Evolutionary conservation across 768 basidiomycete genomes (phyloP), one percentile per base, ranked within the genome.

Genomic region (Agrocybe chaxingu): DNA sequence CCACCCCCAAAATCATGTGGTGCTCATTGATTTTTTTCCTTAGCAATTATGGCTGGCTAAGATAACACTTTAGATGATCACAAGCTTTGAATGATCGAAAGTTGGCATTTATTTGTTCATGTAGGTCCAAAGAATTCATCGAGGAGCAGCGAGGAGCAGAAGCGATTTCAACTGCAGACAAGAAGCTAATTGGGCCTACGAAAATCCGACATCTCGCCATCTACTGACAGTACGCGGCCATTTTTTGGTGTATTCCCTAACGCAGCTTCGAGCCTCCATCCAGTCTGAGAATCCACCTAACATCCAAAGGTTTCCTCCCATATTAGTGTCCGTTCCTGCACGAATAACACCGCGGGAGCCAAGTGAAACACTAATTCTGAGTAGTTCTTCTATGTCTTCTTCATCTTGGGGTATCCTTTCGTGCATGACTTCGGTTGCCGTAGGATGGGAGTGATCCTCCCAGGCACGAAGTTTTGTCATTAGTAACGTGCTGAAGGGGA

Each of bases 391-490:
- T 10, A 58, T 48, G 42, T 58, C 59, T 13, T 42, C 53, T 35
- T 53, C 52, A 18, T 60, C 59, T n/a, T 56, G 29, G 1, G 52
- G 42, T 31, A 54, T 42, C 38, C 53, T 56, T 16, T 41, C 42
- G n/a, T 46, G 42, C 33, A 54, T 19, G 10, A 47, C 13, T n/a
- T 37, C 18, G 2, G 46, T 31, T 1, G 47, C 48, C 13, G 34
- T 13, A 18, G 48, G 38, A n/a, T 36, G 39, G 16, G 24, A 33
- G 40, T 61, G 55, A 24, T 57, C 53, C 12, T 10, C 19, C 60
- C 60, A 57, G 13, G 55, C 58, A 8, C 56, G 49, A 7, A 59
- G 50, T 41, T 61, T 61, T 4, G 59, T 45, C 24, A 57, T 36
- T 1, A 61, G 46, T 9, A 59, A 51, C 0, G 46, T 40, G 6